phyloP scores from a whole-genome alignment of 2,329 filamentous ascomycete species.

The Purpureocillium takamizusanense region DNA sequence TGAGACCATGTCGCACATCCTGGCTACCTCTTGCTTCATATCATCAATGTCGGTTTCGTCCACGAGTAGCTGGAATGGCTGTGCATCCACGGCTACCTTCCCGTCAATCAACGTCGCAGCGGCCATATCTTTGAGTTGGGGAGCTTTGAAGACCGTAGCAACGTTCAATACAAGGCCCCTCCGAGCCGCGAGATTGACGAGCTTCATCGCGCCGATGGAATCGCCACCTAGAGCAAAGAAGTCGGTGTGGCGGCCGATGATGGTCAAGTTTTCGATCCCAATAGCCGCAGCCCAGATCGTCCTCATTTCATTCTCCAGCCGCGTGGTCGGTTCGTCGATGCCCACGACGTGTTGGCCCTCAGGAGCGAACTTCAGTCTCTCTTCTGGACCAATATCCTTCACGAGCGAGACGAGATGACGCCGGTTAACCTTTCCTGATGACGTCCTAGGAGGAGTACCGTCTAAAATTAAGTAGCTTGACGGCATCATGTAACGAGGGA shows the following conservation, averaged over 20 bases:
- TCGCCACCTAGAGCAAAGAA: constrained; percentile 5
- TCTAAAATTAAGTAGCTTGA: neutral
- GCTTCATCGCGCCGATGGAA: constrained; percentile 17
- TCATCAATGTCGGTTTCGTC: neutral
- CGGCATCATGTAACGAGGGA: constrained; percentile 7
- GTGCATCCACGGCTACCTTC: neutral
- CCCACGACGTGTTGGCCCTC: too few relatives aligned
- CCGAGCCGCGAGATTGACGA: neutral
- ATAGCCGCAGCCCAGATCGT: neutral
- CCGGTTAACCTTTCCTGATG: constrained; percentile 1
- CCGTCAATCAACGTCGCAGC: neutral
- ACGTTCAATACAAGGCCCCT: neutral
- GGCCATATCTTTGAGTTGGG: neutral
- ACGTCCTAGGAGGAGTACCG: neutral
- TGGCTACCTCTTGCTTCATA: neutral
- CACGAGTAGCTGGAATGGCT: neutral
- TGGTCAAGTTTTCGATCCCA: neutral
- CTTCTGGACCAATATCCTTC: neutral
- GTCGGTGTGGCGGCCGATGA: neutral
- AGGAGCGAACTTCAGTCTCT: neutral
- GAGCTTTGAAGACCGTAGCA: constrained; percentile 1
- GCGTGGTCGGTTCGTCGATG: neutral
- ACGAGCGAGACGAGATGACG: neutral
- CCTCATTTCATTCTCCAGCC: neutral
- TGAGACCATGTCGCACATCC: neutral